Base-by-base conservation (phyloP, 192 early-diverging fungal species). In the Coemansia sp. region DNA sequence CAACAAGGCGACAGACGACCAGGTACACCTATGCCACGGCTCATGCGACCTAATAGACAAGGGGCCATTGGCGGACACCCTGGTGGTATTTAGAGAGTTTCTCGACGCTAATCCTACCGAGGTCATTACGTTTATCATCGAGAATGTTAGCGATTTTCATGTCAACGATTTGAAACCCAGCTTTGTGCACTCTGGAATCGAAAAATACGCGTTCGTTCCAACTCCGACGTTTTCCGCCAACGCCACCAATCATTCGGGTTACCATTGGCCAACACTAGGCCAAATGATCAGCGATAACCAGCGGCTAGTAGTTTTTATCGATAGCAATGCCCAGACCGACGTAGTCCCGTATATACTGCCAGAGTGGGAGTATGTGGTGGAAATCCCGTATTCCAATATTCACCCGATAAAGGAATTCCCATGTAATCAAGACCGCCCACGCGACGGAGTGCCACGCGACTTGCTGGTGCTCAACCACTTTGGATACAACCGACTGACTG, bases 41-140 rank as follows among this genome's bases (percentile, higher is more conserved):
- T 86, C 86, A n/a, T 94, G 93, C 73, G 60, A 36, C 46, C 59
- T 91, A 22, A 77, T 91, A 20, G 89, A 94, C 77, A 88, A 84
- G n/a, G 90, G 90, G 5, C 46, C 84, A 33, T 73, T 91, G 13
- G 76, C 71, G 12, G 75, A 77, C 33, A 86, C 88, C 0, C 76
- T 95, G 6, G 68, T 66, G 5, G 67, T 77, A 27, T 84, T 93
- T 44, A 82, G 72, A 34, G 55, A 74, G 9, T 95, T 88, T 70
- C 65, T 95, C 57, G 86, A 91, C 13, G 52, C 61, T 13, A 90
- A 95, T 61, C 90, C 90, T 6, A 86, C 86, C 70, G 93, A 95
- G 63, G 85, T 94, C 16, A 60, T 95, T 31, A 91, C 93, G 1
- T 88, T 95, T 69, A 89, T 93, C 34, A 90, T 92, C 76, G 88